A percentile compares a stretch with the other conserved stretches of the same genome.
These are phyloP conservation scores for Alternaria ethzedia DNA, from an alignment of 2,329 filamentous ascomycete species.

Conservation along the genomic window DNA sequence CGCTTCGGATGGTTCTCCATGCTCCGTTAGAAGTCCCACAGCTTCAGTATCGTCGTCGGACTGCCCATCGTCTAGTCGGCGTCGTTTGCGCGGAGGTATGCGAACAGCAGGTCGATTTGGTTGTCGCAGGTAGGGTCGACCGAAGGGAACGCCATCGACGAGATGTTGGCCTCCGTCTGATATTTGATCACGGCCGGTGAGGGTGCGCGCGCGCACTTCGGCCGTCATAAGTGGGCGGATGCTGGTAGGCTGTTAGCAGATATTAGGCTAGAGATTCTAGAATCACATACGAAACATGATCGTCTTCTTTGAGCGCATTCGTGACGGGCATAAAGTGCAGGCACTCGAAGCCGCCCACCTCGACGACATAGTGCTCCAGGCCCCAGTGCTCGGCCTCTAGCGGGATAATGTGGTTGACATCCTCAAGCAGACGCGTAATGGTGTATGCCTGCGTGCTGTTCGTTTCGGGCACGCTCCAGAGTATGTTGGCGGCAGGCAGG, in stretches of 20 bases:
- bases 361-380: constrained; percentile 86
- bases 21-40: constrained; percentile 17
- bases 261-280: background rate
- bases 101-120: constrained; percentile 69
- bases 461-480: constrained; percentile 46
- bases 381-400: constrained; percentile 84
- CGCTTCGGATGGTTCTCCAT: constrained; percentile 3
- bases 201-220: constrained; percentile 73
- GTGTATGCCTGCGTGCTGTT: constrained; percentile 56
- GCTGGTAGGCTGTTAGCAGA: constrained; percentile 51
- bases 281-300: constrained; percentile 74
- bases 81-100: constrained; percentile 77
- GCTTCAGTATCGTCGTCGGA: constrained; percentile 24
- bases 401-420: constrained; percentile 80
- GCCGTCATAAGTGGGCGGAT: constrained; percentile 78
- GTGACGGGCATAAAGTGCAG: constrained; percentile 80
- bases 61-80: constrained; percentile 45
- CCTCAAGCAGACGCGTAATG: constrained; percentile 75
- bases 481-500: constrained; percentile 46
- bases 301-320: constrained; percentile 77
- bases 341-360: constrained; percentile 81
- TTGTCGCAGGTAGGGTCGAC: constrained; percentile 70
- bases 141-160: constrained; percentile 85
- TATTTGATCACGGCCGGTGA: constrained; percentile 84
- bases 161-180: constrained; percentile 78